Conservation (phyloP, 1,284 basidiomycete species). For the Sporisorium exsertum region DNA sequence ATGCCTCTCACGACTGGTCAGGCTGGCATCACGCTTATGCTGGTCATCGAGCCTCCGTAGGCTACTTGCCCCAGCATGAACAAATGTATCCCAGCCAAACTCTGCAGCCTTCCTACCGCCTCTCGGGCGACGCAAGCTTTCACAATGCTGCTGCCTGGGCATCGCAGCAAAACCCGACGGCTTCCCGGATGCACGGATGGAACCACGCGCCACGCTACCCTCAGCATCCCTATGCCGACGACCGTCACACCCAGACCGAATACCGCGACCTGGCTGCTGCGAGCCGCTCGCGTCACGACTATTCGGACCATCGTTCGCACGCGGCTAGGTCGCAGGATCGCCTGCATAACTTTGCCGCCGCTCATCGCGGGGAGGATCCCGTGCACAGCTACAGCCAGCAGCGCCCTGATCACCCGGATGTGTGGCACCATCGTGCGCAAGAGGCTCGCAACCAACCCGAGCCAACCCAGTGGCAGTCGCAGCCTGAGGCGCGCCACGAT, state of each 20-base stretch:
- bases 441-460: constrained; percentile 5
- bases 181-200: constrained; percentile 19
- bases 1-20: constrained; percentile 22
- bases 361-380: constrained; percentile 16
- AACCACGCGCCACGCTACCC: constrained; percentile 14
- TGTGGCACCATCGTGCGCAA: constrained; percentile 14
- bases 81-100: constrained; percentile 17
- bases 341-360: constrained; percentile 12
- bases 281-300: constrained; percentile 13
- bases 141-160: constrained; percentile 20
- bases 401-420: constrained; percentile 11
- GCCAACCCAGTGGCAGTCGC: constrained; percentile 20
- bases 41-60: constrained; percentile 23
- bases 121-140: constrained; percentile 18
- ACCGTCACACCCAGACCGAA: constrained; percentile 3
- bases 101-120: constrained; percentile 18
- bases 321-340: constrained; percentile 11
- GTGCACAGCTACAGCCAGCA: background rate
- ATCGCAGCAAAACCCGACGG: background rate
- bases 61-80: constrained; percentile 16
- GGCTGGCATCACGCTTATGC: constrained; percentile 23
- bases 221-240: constrained; percentile 16
- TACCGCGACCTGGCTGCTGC: constrained; percentile 18
- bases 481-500: constrained; percentile 14
- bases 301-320: constrained; percentile 7